Conservation (phyloP, 2,329 filamentous ascomycete genomes). For the Xylogone sp. region DNA sequence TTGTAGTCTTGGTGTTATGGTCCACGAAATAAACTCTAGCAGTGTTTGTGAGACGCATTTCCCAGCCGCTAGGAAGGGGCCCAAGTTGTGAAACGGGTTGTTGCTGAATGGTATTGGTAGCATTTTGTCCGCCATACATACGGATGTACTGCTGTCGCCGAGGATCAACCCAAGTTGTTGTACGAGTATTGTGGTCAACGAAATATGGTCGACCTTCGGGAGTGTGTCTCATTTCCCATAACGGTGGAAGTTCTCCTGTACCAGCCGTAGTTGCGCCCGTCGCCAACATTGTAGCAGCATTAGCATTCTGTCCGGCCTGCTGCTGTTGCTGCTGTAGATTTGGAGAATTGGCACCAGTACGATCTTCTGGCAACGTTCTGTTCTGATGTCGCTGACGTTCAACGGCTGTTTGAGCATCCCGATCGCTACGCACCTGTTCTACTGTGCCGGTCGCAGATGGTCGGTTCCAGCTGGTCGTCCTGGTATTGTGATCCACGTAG, state of each 20-base stretch:
- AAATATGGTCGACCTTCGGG: slow-evolving; percentile 95
- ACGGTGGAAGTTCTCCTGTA: slow-evolving; percentile 87
- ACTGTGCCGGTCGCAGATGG: slow-evolving; percentile 77
- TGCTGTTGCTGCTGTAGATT: slow-evolving; percentile 57
- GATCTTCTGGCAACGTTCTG: slow-evolving; percentile 90
- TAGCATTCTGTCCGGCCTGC: slow-evolving; percentile 35
- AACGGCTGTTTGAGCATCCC: slow-evolving; percentile 87
- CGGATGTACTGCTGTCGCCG: slow-evolving; percentile 96
- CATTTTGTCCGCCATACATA: slow-evolving; percentile 90
- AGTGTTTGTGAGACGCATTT: slow-evolving; percentile 98
- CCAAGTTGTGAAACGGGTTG: slow-evolving; percentile 96
- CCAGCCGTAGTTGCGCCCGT: slow-evolving; percentile 93
- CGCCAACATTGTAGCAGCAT: slow-evolving; percentile 81
- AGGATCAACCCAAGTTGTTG: slow-evolving; percentile 97
- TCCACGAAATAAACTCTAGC: slow-evolving; percentile 98
- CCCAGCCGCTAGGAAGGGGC: slow-evolving; percentile 94
- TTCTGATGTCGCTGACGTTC: slow-evolving; percentile 94
- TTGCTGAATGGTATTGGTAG: slow-evolving; percentile 87
- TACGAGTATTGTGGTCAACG: slow-evolving; percentile 96
- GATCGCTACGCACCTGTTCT: slow-evolving; percentile 70
- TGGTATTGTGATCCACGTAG: slow-evolving; percentile 96
- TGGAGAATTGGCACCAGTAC: slow-evolving; percentile 89
- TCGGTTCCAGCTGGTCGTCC: slow-evolving; percentile 93
- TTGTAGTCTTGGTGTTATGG: slow-evolving; percentile 99
- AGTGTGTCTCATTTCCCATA: slow-evolving; percentile 95